These are phyloP conservation scores for Monosporascus sp. DNA, from an alignment of 2,329 filamentous ascomycete species.

Conservation along the genomic window DNA sequence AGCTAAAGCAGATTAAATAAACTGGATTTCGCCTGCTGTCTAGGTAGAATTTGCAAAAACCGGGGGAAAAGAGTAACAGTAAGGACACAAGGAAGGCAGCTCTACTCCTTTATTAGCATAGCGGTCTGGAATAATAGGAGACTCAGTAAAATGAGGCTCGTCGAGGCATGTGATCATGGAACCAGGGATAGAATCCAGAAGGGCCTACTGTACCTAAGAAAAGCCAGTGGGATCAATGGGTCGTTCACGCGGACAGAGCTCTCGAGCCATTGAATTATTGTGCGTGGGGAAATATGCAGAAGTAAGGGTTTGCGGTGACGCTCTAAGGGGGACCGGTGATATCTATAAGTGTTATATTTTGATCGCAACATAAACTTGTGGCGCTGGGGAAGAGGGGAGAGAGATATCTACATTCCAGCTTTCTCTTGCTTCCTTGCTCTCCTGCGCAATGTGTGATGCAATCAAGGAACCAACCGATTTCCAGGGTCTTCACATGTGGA, in stretches of 20 bases:
- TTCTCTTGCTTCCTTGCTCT: not conserved
- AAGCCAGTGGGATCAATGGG: not conserved
- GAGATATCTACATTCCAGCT: not conserved
- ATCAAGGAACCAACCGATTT: not conserved
- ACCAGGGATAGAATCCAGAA: not conserved
- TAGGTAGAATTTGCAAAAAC: no score
- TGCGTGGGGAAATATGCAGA: no score
- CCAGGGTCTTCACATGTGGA: not conserved
- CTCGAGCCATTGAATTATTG: not conserved
- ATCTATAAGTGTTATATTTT: no score
- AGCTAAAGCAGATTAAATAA: not conserved
- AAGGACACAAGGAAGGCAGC: not conserved
- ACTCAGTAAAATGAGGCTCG: not conserved
- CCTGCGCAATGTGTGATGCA: not conserved
- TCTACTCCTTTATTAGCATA: not conserved
- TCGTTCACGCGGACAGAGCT: not conserved
- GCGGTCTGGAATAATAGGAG: not conserved
- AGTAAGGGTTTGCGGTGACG: no score
- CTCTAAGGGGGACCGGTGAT: no score
- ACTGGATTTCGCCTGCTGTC: no score
- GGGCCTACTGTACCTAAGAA: not conserved
- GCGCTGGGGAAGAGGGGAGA: not conserved
- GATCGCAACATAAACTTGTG: not conserved
- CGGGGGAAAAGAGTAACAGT: not conserved
- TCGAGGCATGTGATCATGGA: not conserved